These are phyloP conservation scores for Alternaria rosae DNA, from an alignment of 2,329 filamentous ascomycete genomes.

Conservation along the genomic window DNA sequence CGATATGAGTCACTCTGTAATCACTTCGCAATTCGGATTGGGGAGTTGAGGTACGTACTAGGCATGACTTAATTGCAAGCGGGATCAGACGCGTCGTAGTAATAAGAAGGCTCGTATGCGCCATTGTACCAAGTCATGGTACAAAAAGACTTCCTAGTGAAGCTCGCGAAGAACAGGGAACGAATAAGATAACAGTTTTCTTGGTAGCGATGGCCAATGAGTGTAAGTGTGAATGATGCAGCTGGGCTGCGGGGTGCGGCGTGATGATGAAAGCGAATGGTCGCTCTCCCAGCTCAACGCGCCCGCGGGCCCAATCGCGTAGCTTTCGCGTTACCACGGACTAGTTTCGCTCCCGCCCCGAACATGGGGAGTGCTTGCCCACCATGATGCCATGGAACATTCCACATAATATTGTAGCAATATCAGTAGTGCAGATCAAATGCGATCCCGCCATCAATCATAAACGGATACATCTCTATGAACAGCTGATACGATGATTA, in stretches of 20 bases:
- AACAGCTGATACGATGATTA: too few species aligned
- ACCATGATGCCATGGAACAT: too few species aligned
- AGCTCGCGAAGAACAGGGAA: background rate
- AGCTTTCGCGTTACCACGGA: background rate
- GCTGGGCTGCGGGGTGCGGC: background rate
- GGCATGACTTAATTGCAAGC: too few species aligned
- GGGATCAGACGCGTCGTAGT: too few species aligned
- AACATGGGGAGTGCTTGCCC: background rate
- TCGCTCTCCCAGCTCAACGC: background rate
- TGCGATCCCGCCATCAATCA: too few species aligned
- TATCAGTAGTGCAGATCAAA: too few species aligned
- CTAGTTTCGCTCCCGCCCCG: background rate
- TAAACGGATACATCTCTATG: too few species aligned
- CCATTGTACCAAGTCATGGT: background rate
- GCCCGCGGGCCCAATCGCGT: background rate
- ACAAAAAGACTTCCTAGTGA: background rate
- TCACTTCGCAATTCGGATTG: background rate
- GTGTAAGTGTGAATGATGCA: background rate
- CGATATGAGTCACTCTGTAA: background rate
- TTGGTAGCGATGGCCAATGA: background rate
- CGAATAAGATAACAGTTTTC: background rate
- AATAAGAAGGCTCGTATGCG: background rate
- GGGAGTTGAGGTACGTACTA: background rate
- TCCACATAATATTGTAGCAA: too few species aligned
- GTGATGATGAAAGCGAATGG: background rate